Conservation (phyloP, 495 filamentous ascomycete species). For the Neurospora intermedia region DNA sequence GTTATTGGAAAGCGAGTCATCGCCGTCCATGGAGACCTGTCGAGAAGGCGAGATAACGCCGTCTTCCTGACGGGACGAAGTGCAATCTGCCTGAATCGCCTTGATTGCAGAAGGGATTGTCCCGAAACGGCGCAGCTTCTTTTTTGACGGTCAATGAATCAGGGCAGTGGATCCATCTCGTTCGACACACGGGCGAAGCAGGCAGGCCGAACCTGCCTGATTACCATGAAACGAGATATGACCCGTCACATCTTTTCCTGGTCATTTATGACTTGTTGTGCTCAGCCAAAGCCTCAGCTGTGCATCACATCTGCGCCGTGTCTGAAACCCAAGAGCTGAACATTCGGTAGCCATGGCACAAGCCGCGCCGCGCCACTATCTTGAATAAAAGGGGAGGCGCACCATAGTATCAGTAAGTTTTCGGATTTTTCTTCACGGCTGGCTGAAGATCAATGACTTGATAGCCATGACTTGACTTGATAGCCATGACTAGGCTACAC, state of each 20-base stretch:
- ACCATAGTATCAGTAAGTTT: background rate
- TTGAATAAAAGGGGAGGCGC: background rate
- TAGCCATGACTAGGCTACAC: background rate
- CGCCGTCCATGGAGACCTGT: background rate
- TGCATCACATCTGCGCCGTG: background rate
- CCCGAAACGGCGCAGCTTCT: background rate
- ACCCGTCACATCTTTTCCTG: background rate
- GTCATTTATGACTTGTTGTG: background rate
- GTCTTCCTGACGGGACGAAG: background rate
- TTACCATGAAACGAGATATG: background rate
- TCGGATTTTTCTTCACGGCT: background rate
- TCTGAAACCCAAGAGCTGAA: background rate
- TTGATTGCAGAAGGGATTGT: background rate
- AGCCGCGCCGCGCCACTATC: background rate
- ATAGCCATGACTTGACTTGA: background rate
- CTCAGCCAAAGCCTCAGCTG: background rate
- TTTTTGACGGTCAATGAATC: background rate
- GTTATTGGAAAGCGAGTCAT: background rate
- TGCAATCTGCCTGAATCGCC: background rate
- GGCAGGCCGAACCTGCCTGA: background rate
- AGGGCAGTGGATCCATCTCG: background rate
- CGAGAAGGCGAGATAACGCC: background rate
- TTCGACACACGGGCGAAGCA: background rate
- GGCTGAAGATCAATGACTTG: background rate
- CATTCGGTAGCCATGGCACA: background rate